Percentiles rank a stretch among this genome's conserved stretches.
phyloP scores from a whole-genome alignment of 306 rosid genomes.

The Lotus japonicus region DNA sequence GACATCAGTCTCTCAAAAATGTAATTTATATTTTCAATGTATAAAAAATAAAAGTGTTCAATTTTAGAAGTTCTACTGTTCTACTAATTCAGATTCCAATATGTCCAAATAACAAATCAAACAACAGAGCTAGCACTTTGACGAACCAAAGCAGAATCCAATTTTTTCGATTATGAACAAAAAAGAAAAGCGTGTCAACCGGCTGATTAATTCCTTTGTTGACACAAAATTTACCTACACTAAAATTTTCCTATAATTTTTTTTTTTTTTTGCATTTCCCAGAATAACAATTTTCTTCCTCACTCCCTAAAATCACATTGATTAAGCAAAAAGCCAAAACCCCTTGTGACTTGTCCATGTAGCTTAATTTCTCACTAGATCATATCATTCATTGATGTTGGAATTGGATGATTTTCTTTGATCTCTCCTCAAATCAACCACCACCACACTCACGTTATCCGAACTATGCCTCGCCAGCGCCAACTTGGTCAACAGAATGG shows the following conservation, averaged over 20 bases:
- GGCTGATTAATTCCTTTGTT: slow-evolving; percentile 22
- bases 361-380: too few relatives aligned
- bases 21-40: too few relatives aligned
- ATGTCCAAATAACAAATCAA: background rate
- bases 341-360: too few relatives aligned
- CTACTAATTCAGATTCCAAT: background rate
- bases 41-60: too few relatives aligned
- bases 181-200: slow-evolving; percentile 9
- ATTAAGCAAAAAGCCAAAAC: too few relatives aligned
- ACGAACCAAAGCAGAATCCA: background rate
- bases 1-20: too few relatives aligned
- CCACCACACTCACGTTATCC: slow-evolving; percentile 86
- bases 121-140: background rate
- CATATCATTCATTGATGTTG: too few relatives aligned
- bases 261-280: slow-evolving; percentile 2
- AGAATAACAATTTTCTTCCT: background rate
- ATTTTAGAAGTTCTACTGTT: too few relatives aligned
- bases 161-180: slow-evolving; percentile 20
- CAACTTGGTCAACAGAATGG: slow-evolving; percentile 72
- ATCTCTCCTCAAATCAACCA: slow-evolving; percentile 60
- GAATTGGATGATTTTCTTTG: background rate
- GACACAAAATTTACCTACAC: slow-evolving; percentile 19
- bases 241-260: background rate
- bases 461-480: slow-evolving; percentile 81
- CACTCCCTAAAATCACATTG: background rate